Base-by-base conservation (phyloP, 2,329 filamentous ascomycete genomes). In the Xenoacremonium recifei region DNA sequence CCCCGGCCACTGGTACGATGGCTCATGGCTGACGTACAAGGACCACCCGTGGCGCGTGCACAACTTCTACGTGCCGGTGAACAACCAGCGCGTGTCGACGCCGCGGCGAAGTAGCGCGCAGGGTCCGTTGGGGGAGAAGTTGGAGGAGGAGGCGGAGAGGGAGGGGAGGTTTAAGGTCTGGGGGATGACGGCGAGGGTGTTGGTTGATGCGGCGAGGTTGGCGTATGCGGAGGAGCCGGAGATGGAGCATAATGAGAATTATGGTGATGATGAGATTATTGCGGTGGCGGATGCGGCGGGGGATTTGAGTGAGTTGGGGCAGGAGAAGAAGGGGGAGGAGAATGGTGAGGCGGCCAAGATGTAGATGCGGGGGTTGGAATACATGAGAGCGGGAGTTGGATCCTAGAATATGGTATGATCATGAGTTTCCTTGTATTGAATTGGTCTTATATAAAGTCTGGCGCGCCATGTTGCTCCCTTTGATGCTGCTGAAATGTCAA, bases 121-220 rank as follows among this genome's bases (percentile, higher is more conserved):
- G 60, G 68, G 70, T 39, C 64, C 69, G 31, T 57, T 71, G 35
- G 65, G 64, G 4, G 68, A 70, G 45, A 57, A 64, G 47, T 54
- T 76, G 13, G 70, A 79, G 43, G 70, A 76, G 49, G 71, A 69
- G 34, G 60, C 70, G 47, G 68, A 75, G 45, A 63, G 66, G 10
- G 60, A 66, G 4, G 71, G 71, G 3, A 73, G 86, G 27, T 96
- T 93, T 67, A 83, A 87, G 53, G 90, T 97, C 4, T 96, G 91
- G 79, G 92, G 92, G 13, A 92, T 97, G 89, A 97, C 92, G 39
- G 92, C 89, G 3, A 75, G 89, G 39, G 92, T 97, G 40, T 64
- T 96, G 40, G 88, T 96, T 5, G 92, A 97, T 67, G 85, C 87
- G 4, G 91, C 92, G 23, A 75, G 88, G 48, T 76, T 95, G 15